A percentile compares a stretch with the other conserved stretches of the same genome.
phyloP scores from a whole-genome alignment of 2,329 filamentous ascomycete species.

The Coniochaeta sp. region DNA sequence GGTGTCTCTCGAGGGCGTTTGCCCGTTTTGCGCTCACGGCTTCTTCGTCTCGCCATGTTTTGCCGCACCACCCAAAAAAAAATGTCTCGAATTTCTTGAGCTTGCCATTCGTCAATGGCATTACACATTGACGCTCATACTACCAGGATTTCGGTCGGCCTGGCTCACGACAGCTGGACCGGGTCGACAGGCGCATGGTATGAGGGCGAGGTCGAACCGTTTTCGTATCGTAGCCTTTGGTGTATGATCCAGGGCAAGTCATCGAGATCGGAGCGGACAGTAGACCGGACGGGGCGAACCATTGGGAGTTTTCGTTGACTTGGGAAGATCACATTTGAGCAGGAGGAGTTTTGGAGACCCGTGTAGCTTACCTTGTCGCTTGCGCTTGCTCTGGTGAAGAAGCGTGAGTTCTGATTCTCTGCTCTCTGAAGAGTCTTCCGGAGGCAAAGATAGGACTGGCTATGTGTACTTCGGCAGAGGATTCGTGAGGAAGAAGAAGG shows the following conservation, averaged over 20 bases:
- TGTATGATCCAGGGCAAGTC: neutral
- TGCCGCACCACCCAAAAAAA: neutral
- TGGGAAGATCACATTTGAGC: neutral
- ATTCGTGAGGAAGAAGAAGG: slow-evolving; percentile 16
- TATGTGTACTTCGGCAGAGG: neutral
- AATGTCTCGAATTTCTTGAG: neutral
- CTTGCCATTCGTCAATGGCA: neutral
- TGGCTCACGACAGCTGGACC: neutral
- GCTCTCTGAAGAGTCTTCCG: neutral
- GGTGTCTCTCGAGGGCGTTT: neutral
- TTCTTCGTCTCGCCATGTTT: neutral
- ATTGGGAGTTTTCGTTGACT: neutral
- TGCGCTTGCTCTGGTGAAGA: neutral
- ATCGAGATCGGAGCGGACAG: neutral
- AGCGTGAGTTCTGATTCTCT: neutral
- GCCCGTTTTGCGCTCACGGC: neutral
- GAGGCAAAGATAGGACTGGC: neutral
- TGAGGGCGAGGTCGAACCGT: neutral
- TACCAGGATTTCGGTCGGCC: neutral
- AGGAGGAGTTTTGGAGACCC: neutral
- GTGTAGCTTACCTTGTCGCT: neutral
- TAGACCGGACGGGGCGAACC: neutral
- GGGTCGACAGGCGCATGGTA: neutral
- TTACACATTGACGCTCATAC: neutral
- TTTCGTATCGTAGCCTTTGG: neutral